Percentiles rank a stretch among this genome's conserved stretches.
Conservation (phyloP, 208 protist species). For the Trypanosoma brucei region DNA sequence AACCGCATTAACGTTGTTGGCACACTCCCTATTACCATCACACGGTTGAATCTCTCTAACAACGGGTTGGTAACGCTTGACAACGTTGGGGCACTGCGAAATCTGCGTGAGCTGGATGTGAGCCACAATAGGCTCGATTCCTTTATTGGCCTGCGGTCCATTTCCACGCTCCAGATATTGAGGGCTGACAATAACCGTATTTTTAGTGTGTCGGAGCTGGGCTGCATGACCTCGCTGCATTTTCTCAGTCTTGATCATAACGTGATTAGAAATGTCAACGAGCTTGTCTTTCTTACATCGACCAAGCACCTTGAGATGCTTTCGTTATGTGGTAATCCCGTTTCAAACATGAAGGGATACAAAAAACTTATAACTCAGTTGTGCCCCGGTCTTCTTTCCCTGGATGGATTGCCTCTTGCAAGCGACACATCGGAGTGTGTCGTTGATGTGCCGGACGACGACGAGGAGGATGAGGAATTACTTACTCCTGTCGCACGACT, state of each 20-base stretch:
- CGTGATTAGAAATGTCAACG: slow-evolving; percentile 65
- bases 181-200: slow-evolving; percentile 70
- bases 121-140: slow-evolving; percentile 61
- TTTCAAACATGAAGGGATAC: slow-evolving; percentile 46
- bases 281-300: slow-evolving; percentile 49
- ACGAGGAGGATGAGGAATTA: background rate
- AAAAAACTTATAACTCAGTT: slow-evolving; percentile 37
- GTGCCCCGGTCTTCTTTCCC: slow-evolving; percentile 41
- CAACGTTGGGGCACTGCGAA: slow-evolving; percentile 41
- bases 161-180: slow-evolving; percentile 55
- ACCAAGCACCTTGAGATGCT: slow-evolving; percentile 56
- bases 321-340: slow-evolving; percentile 49
- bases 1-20: slow-evolving; percentile 53
- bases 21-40: slow-evolving; percentile 57
- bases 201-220: slow-evolving; percentile 37
- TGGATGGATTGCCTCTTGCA: slow-evolving; percentile 65
- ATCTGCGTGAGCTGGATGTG: slow-evolving; percentile 73
- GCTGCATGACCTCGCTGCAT: slow-evolving; percentile 46
- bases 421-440: background rate
- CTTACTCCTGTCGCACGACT: slow-evolving; percentile 1
- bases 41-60: slow-evolving; percentile 67
- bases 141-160: slow-evolving; percentile 40
- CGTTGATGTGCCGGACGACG: background rate
- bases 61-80: slow-evolving; percentile 69
- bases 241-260: slow-evolving; percentile 63